Conservation (phyloP, 2,329 filamentous ascomycete genomes). For the Chaetothyriales sp. region DNA sequence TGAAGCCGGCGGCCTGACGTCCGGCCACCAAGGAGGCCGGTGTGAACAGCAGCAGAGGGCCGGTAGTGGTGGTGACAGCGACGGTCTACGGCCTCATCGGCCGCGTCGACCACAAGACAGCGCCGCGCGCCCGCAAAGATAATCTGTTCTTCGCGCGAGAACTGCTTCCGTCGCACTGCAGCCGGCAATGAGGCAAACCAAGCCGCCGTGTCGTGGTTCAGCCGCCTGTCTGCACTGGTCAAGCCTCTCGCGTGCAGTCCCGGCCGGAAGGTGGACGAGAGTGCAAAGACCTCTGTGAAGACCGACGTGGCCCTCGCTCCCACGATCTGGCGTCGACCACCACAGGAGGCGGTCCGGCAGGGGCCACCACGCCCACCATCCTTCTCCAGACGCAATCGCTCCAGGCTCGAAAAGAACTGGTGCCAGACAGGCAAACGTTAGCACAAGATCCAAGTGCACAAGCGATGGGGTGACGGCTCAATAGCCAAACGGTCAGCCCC, state of each 20-base stretch:
- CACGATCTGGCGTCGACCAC: background rate
- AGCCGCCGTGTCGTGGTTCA: slow-evolving; percentile 28
- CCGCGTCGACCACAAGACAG: slow-evolving; percentile 42
- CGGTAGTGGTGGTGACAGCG: background rate
- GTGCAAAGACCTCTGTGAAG: slow-evolving; percentile 4
- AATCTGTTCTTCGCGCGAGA: slow-evolving; percentile 58
- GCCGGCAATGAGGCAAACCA: slow-evolving; percentile 60
- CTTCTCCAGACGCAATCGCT: slow-evolving; percentile 22
- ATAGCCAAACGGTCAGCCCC: background rate
- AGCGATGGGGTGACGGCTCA: slow-evolving; percentile 8
- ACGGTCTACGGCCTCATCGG: slow-evolving; percentile 43
- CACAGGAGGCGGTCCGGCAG: slow-evolving; percentile 6
- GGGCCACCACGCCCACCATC: slow-evolving; percentile 12
- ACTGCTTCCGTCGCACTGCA: slow-evolving; percentile 57
- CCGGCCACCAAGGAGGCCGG: too few species aligned
- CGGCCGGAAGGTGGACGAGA: slow-evolving; percentile 4
- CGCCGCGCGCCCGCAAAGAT: slow-evolving; percentile 43
- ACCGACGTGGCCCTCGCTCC: slow-evolving; percentile 1
- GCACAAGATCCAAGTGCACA: slow-evolving; percentile 9
- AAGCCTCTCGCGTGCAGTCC: slow-evolving; percentile 5
- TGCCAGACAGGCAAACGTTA: slow-evolving; percentile 16
- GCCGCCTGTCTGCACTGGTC: slow-evolving; percentile 6
- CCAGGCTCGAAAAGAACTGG: slow-evolving; percentile 24
- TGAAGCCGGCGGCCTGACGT: background rate
- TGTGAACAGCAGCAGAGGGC: background rate